Base-by-base conservation (phyloP, 2,329 filamentous ascomycete species). In the Zalaria obscura region DNA sequence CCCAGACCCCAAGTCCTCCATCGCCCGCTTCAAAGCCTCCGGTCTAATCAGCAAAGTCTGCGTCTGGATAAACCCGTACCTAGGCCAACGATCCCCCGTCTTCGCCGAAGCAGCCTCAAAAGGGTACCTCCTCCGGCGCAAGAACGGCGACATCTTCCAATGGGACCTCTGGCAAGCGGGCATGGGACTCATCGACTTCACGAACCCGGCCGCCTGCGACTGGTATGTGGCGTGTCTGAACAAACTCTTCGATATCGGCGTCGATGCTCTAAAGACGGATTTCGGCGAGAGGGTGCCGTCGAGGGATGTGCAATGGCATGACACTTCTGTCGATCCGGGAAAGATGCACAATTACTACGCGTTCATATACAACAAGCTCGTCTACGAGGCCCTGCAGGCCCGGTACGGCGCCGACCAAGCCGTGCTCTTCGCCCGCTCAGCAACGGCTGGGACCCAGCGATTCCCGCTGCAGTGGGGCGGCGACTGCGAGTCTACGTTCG, bases 301-400 rank as follows among this genome's bases (percentile, higher is more conserved):
- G 4, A 66, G 70, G 38, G 75, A 80, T 48, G 73, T 83, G 4
- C 66, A 72, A 48, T 85, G 79, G 71, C 65, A 74, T 52, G 77
- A 83, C 50, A 53, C 63, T 38, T 65, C 64, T 4, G 55, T 66
- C n/a, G 77, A 83, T 50, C 71, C 78, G 1, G 65, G 64, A 39
- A 73, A 72, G 50, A 85, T 85, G 80, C 81, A 84, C 62, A 85
- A 85, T 59, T 84, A 75, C 63, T 85, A 84, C 57, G 70, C 80
- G n/a, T 79, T 80, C 53, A 60, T 78, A 3, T 85, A 82, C 64
- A 85, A 84, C 67, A 73, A 76, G 49, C 58, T 75, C 42, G 79
- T 83, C 5, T 83, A 80, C 54, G 73, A 80, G 51, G 70, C 77
- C 1, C 66, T 84, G 8, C 70, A 76, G 53, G 62, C 64, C 62